A percentile compares a stretch with the other conserved stretches of the same genome.
phyloP scores from a whole-genome alignment of 805 yeast genomes.

The Saturnispora sanitii region DNA sequence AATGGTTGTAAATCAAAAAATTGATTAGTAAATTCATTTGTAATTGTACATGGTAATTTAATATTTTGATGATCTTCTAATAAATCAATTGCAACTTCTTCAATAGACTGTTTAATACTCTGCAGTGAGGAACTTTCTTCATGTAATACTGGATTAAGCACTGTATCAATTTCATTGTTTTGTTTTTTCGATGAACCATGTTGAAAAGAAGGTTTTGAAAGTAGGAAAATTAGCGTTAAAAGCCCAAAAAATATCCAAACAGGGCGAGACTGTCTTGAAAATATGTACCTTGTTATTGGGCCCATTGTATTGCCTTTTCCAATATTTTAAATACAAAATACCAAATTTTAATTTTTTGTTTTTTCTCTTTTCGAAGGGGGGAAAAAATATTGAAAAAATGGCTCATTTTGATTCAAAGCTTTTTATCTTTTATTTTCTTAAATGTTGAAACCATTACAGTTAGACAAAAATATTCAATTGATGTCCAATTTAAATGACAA shows the following conservation, averaged over 20 bases:
- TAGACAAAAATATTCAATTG: too few species aligned
- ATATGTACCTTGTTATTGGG: too few species aligned
- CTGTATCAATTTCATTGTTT: not conserved
- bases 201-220: not conserved
- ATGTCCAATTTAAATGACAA: too few species aligned
- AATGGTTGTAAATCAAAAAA: constrained; percentile 37
- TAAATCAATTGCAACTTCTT: constrained; percentile 3
- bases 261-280: not conserved
- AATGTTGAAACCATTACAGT: too few species aligned
- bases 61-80: not conserved
- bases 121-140: not conserved
- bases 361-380: too few species aligned
- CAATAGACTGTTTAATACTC: constrained; percentile 2
- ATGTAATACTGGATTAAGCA: not conserved
- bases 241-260: not conserved
- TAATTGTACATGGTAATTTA: constrained; percentile 34
- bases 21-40: constrained; percentile 34
- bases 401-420: too few species aligned
- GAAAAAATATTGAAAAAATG: too few species aligned
- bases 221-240: too few species aligned
- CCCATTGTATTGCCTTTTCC: too few species aligned
- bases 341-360: too few species aligned
- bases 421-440: too few species aligned
- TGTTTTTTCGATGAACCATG: not conserved
- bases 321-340: too few species aligned